These are phyloP conservation scores for Eucalyptus curtisii DNA, from an alignment of 345 rosid genomes.

Conservation along the genomic window DNA sequence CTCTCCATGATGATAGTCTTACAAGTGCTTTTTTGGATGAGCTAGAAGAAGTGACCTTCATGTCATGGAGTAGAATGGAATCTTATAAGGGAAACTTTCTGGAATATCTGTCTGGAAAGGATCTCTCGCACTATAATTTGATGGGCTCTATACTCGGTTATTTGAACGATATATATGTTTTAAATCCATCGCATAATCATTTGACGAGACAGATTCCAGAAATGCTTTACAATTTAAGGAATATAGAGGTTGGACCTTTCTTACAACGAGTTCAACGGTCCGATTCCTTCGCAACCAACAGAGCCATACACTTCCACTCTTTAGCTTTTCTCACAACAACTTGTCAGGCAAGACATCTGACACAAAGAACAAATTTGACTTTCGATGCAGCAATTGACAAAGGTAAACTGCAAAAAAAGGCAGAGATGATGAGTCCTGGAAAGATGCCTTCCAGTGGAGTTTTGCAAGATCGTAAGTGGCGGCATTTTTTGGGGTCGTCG, in stretches of 20 bases:
- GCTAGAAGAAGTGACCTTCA: neutral
- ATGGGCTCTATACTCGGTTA: neutral
- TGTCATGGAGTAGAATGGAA: neutral
- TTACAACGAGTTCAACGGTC: neutral
- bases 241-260: slow-evolving; percentile 19
- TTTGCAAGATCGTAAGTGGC: neutral
- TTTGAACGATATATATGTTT: too few relatives aligned
- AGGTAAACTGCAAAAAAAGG: neutral
- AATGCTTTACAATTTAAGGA: slow-evolving; percentile 5
- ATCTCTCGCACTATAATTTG: neutral
- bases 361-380: too few relatives aligned
- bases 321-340: neutral
- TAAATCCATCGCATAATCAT: neutral
- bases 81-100: neutral
- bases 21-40: neutral
- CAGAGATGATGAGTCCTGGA: neutral
- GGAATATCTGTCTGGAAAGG: neutral
- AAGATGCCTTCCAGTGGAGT: neutral
- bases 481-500: neutral
- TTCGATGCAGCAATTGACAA: too few relatives aligned
- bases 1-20: neutral
- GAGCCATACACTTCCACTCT: neutral
- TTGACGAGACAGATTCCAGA: slow-evolving; percentile 2
- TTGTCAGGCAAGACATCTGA: too few relatives aligned
- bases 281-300: neutral